Evolutionary conservation across 2,329 filamentous ascomycete species (phyloP).

Genomic region (Ampelomyces quisqualis): DNA sequence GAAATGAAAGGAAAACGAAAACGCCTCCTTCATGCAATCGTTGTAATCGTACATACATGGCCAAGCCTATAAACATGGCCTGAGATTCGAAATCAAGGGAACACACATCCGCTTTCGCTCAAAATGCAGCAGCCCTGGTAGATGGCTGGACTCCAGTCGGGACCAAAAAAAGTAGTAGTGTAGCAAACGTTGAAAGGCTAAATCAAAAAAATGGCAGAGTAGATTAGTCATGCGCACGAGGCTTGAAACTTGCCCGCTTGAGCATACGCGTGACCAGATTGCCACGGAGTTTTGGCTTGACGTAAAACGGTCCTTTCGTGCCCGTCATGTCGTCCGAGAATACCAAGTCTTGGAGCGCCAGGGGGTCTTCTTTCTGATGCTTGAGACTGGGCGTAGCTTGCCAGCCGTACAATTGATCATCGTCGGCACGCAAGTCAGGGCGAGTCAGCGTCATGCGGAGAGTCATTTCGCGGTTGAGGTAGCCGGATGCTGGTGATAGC

Average conservation of each 20-base stretch:
- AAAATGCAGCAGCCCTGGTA: constrained; percentile 23
- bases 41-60: constrained; percentile 24
- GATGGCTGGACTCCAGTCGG: background rate
- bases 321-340: constrained; percentile 51
- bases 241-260: constrained; percentile 41
- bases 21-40: constrained; percentile 33
- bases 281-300: constrained; percentile 39
- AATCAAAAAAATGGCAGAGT: no score
- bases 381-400: constrained; percentile 44
- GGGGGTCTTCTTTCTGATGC: constrained; percentile 50
- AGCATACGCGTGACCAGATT: constrained; percentile 41
- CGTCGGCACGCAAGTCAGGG: constrained; percentile 76
- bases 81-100: no score
- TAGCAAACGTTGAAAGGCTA: no score
- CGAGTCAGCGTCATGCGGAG: constrained; percentile 92
- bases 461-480: constrained; percentile 79
- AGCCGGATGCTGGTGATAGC: constrained; percentile 27
- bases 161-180: constrained; percentile 2
- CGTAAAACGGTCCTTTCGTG: constrained; percentile 49
- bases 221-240: constrained; percentile 14
- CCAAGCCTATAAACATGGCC: no score
- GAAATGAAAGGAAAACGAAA: constrained; percentile 12
- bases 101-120: no score
- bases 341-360: constrained; percentile 57
- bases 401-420: constrained; percentile 72